These are phyloP conservation scores for Tolypocladium tropicale DNA, from an alignment of 2,329 filamentous ascomycete species.

Conservation along the genomic window DNA sequence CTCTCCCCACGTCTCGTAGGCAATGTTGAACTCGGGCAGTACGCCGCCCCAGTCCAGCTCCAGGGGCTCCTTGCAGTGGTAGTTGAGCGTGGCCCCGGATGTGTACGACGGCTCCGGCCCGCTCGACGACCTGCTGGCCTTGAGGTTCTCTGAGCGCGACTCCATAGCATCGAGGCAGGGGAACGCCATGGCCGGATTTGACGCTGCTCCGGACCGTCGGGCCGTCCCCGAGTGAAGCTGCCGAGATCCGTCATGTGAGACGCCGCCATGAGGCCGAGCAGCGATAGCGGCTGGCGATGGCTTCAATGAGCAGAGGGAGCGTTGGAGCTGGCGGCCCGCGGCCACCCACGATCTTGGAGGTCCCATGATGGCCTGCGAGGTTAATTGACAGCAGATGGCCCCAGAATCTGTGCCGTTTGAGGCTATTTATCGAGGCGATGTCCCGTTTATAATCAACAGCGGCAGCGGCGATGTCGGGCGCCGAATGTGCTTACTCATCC, in stretches of 20 bases:
- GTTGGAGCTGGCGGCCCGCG: conserved; percentile 4
- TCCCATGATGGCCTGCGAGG: conserved; percentile 4
- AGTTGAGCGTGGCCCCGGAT: conserved; percentile 70
- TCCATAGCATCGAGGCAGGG: conserved; percentile 84
- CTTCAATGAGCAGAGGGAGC: not conserved
- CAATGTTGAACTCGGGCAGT: conserved; percentile 79
- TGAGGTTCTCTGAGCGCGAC: conserved; percentile 63
- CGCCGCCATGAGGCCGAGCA: not conserved
- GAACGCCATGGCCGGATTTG: conserved; percentile 78
- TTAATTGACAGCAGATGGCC: not conserved
- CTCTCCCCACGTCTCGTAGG: conserved; percentile 86
- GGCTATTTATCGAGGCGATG: not conserved
- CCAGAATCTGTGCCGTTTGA: not conserved
- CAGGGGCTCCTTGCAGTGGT: conserved; percentile 63
- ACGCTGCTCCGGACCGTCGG: conserved; percentile 12
- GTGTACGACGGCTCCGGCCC: conserved; percentile 95
- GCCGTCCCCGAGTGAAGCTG: not conserved
- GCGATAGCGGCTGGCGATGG: not conserved
- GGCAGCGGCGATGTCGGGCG: conserved; percentile 1
- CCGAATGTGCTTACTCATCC: conserved; percentile 6
- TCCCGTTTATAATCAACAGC: not conserved
- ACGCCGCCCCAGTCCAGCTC: conserved; percentile 91
- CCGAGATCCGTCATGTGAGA: not conserved
- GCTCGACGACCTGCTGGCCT: conserved; percentile 49
- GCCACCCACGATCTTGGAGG: conserved; percentile 3